These are phyloP conservation scores for Zymoseptoria tritici DNA, from an alignment of 2,329 filamentous ascomycete species.

Conservation along the genomic window DNA sequence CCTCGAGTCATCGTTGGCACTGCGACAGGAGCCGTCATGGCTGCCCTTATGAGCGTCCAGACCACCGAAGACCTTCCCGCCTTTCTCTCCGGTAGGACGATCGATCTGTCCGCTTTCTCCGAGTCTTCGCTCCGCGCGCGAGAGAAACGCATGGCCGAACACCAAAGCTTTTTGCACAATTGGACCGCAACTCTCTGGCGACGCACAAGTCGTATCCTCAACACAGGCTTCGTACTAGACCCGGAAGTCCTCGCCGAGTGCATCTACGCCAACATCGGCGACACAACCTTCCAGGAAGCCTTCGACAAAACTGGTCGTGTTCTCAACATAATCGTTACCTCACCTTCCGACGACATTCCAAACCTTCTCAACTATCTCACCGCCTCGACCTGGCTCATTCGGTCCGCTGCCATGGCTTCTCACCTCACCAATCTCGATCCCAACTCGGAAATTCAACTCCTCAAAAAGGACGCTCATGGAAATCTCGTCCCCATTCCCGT, in stretches of 20 bases:
- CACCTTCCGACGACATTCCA: constrained; percentile 67
- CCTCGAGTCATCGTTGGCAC: constrained; percentile 89
- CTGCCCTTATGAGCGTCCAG: constrained; percentile 78
- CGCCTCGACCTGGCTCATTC: constrained; percentile 84
- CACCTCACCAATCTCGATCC: constrained; percentile 63
- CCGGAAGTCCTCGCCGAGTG: constrained; percentile 74
- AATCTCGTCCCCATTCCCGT: constrained; percentile 64
- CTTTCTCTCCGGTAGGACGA: constrained; percentile 69
- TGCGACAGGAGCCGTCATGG: constrained; percentile 82
- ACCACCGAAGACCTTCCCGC: constrained; percentile 74
- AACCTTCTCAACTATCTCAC: constrained; percentile 87
- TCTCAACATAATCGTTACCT: constrained; percentile 85
- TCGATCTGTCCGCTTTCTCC: constrained; percentile 75
- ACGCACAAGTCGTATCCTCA: constrained; percentile 60
- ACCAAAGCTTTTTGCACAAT: constrained; percentile 49
- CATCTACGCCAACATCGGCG: constrained; percentile 75
- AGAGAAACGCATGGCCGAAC: constrained; percentile 52
- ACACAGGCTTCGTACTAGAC: constrained; percentile 77
- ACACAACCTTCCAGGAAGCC: constrained; percentile 88
- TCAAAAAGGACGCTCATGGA: constrained; percentile 70
- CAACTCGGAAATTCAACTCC: constrained; percentile 49
- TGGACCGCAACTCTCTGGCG: constrained; percentile 54
- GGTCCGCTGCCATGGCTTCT: constrained; percentile 70
- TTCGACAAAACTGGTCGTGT: constrained; percentile 78
- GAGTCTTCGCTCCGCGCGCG: constrained; percentile 29